Evolutionary conservation across 139 green algal genomes (phyloP).

Genomic region (Micromonas pusilla): DNA sequence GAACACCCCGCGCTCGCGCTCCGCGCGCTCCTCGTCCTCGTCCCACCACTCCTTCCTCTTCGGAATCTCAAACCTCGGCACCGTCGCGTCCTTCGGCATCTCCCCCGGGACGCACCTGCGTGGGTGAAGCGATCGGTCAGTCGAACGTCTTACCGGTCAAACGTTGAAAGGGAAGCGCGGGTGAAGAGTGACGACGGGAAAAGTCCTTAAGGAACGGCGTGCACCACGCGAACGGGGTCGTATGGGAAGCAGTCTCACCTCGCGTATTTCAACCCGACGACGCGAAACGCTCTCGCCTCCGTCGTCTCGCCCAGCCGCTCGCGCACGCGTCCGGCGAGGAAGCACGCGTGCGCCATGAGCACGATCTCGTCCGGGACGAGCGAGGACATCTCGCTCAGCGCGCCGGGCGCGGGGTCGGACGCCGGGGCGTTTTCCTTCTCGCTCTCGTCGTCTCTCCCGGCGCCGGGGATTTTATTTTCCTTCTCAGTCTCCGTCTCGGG

Average conservation of each 20-base stretch:
- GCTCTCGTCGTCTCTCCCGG: too few relatives aligned
- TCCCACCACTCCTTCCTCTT: background rate
- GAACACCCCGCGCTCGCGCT: conserved; percentile 1
- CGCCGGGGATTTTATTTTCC: too few relatives aligned
- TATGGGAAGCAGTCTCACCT: too few relatives aligned
- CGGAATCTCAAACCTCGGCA: too few relatives aligned
- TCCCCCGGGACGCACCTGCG: too few relatives aligned
- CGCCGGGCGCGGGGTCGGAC: background rate
- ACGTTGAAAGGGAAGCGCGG: too few relatives aligned
- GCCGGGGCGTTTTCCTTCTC: too few relatives aligned
- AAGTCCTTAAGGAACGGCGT: too few relatives aligned
- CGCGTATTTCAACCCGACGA: background rate
- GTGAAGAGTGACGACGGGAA: background rate
- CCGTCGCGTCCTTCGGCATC: conserved; percentile 37
- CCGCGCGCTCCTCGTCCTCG: background rate
- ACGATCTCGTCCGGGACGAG: background rate
- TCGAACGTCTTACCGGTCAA: too few relatives aligned
- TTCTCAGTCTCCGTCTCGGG: too few relatives aligned
- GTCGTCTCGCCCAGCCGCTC: background rate
- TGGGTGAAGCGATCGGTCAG: too few relatives aligned
- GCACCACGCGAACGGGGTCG: too few relatives aligned
- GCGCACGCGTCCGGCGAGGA: background rate
- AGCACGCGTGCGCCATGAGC: background rate
- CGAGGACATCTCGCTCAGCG: background rate
- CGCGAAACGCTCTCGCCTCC: background rate